Percentiles rank a stretch among this genome's conserved stretches.
Evolutionary conservation across 1,284 basidiomycete species (phyloP).

Genomic region (Amanita bisporigera): DNA sequence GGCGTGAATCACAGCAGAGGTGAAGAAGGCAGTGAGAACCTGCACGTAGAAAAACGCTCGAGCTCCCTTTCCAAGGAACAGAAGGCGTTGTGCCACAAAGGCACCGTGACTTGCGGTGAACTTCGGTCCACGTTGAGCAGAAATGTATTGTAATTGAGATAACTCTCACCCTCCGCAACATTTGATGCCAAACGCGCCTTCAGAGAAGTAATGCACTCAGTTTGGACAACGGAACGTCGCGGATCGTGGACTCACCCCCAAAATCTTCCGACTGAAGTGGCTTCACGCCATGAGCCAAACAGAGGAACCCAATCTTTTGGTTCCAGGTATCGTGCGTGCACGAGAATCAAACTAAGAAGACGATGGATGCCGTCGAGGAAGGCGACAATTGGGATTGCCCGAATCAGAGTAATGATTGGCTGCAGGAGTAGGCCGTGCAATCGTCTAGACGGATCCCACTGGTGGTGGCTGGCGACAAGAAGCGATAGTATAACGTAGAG

Average conservation of each 20-base stretch:
- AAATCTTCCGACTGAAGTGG: slow-evolving; percentile 30
- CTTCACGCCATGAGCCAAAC: slow-evolving; percentile 26
- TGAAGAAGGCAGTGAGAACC: slow-evolving; percentile 30
- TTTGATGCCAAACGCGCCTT: slow-evolving; percentile 37
- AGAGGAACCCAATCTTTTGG: slow-evolving; percentile 33
- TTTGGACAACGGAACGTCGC: neutral
- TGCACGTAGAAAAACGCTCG: slow-evolving; percentile 12
- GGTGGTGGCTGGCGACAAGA: slow-evolving; percentile 10
- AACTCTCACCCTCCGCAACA: slow-evolving; percentile 30
- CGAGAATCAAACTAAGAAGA: slow-evolving; percentile 27
- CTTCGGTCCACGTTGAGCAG: neutral
- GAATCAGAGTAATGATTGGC: neutral
- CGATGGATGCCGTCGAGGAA: slow-evolving; percentile 16
- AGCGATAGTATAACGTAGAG: slow-evolving; percentile 8
- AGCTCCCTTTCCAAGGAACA: slow-evolving; percentile 1
- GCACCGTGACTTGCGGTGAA: slow-evolving; percentile 10
- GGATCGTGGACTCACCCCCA: slow-evolving; percentile 33
- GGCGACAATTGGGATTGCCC: slow-evolving; percentile 15
- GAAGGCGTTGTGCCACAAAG: slow-evolving; percentile 3
- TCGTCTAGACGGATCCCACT: neutral
- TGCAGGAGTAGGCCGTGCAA: neutral
- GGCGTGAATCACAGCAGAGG: slow-evolving; percentile 33
- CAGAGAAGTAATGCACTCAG: neutral
- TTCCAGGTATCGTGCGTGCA: slow-evolving; percentile 1
- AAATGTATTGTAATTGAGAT: neutral